Evolutionary conservation across 441 rosid species (phyloP), one percentile per base, ranked within the genome.

Genomic region (Populus hybrid): DNA sequence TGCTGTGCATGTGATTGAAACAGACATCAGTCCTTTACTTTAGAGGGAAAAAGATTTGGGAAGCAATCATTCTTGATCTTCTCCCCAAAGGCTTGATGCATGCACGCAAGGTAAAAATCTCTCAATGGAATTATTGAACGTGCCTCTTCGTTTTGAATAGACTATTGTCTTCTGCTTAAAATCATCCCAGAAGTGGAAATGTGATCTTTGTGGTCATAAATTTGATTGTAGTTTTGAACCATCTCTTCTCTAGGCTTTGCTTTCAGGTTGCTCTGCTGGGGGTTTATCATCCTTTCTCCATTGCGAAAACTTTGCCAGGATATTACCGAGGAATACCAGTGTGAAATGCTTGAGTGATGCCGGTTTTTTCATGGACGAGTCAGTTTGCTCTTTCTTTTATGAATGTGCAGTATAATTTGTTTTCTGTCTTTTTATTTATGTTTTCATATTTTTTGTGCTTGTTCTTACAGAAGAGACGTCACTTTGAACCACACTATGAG

Each of bases 261-360:
- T 96, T 76, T 91, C 86, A 1, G 98, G 99, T 21, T 94, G 99
- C 84, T 96, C 97, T 69, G 90, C 99, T 68, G 98, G 99, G 42
- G 99, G 97, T 72, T 84, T 96, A 70, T 91, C 99, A 35, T 59
- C 91, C 45, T 88, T 96, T 77, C 82, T 93, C 77, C 92, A 89
- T 53, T 94, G 98, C 35, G 98, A 93, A 33, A 86, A 88, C 80
- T 91, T 94, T 73, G 84, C 84, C 63, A 70, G 74, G 33, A 72
- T 88, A 78, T 88, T 93, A 78, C 91, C 94, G 16, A 66, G 74
- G 69, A 75, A 80, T 68, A 83, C 94, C 7, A 85, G 50, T 68
- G 95, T 94, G 74, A 96, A 94, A 85, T 96, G 98, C 86, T 83
- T 94, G 85, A 89, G 98, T 76, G 99, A 96, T 82, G 99, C 94